phyloP scores from a whole-genome alignment of 2,329 filamentous ascomycete genomes.

The Xylariaceae sp. region DNA sequence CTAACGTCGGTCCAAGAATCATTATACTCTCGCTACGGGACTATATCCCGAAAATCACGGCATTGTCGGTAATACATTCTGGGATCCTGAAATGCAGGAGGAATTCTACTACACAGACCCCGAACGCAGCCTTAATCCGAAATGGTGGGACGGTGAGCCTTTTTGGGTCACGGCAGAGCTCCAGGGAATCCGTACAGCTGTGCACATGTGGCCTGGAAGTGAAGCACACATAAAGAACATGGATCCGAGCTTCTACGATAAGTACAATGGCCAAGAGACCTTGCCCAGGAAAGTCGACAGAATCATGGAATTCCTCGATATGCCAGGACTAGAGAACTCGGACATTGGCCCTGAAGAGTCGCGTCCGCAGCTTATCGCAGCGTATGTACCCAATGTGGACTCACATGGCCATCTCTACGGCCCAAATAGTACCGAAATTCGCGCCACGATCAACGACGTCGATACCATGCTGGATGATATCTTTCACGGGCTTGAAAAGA shows the following conservation, averaged over 20 bases:
- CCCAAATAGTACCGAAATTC: constrained; percentile 90
- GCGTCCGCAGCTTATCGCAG: constrained; percentile 85
- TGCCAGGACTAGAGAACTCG: constrained; percentile 63
- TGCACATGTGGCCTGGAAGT: constrained; percentile 99
- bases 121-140: constrained; percentile 66
- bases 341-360: constrained; percentile 45
- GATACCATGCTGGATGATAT: constrained; percentile 77
- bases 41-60: constrained; percentile 90
- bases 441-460: constrained; percentile 67
- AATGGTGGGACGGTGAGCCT: constrained; percentile 95
- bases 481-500: constrained; percentile 67
- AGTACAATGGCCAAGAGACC: constrained; percentile 71
- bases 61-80: constrained; percentile 90
- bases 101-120: constrained; percentile 88
- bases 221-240: constrained; percentile 76
- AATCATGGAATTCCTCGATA: constrained; percentile 77
- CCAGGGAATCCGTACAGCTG: constrained; percentile 68
- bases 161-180: constrained; percentile 90
- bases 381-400: constrained; percentile 93
- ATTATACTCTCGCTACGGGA: constrained; percentile 89
- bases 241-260: constrained; percentile 76
- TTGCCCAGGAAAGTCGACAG: constrained; percentile 71
- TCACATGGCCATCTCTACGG: constrained; percentile 80
- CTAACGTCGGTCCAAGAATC: constrained; percentile 47
- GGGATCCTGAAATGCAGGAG: constrained; percentile 69